These are phyloP conservation scores for Fomitopsis palustris DNA, from an alignment of 1,284 basidiomycete genomes.

Conservation along the genomic window DNA sequence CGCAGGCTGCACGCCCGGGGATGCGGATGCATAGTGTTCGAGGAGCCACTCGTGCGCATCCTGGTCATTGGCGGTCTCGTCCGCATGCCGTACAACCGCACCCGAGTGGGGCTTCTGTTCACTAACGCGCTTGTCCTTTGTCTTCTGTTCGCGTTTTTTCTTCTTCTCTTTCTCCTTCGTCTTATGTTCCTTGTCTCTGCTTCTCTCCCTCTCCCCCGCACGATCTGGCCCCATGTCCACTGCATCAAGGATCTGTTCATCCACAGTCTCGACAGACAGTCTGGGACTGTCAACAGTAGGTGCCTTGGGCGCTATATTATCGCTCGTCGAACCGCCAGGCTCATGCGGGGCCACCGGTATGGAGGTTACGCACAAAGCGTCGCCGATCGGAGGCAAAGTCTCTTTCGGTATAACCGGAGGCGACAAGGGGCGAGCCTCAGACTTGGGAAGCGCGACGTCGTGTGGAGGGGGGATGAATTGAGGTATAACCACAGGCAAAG, in stretches of 20 bases:
- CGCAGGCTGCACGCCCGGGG: slow-evolving; percentile 5
- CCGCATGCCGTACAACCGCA: neutral
- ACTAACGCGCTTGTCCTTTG: slow-evolving; percentile 4
- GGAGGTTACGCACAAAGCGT: neutral
- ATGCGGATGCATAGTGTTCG: slow-evolving; percentile 42
- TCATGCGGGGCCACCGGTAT: slow-evolving; percentile 5
- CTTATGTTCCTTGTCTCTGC: slow-evolving; percentile 8
- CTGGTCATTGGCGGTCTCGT: slow-evolving; percentile 26
- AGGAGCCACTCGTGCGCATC: slow-evolving; percentile 60
- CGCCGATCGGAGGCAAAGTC: neutral
- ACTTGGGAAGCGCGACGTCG: neutral
- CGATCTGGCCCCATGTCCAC: neutral
- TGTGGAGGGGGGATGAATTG: neutral
- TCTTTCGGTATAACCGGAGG: neutral
- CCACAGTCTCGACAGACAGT: neutral
- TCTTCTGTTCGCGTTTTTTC: slow-evolving; percentile 4
- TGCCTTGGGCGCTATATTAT: neutral
- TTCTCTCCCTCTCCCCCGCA: neutral
- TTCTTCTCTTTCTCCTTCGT: slow-evolving; percentile 6
- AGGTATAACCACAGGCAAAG: neutral
- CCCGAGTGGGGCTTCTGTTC: neutral
- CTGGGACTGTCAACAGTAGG: neutral
- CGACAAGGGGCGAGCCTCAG: neutral
- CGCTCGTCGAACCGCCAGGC: slow-evolving; percentile 1
- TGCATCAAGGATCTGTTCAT: neutral